These are phyloP conservation scores for Herpetomonas muscarum DNA, from an alignment of 208 protist genomes.

Conservation along the genomic window DNA sequence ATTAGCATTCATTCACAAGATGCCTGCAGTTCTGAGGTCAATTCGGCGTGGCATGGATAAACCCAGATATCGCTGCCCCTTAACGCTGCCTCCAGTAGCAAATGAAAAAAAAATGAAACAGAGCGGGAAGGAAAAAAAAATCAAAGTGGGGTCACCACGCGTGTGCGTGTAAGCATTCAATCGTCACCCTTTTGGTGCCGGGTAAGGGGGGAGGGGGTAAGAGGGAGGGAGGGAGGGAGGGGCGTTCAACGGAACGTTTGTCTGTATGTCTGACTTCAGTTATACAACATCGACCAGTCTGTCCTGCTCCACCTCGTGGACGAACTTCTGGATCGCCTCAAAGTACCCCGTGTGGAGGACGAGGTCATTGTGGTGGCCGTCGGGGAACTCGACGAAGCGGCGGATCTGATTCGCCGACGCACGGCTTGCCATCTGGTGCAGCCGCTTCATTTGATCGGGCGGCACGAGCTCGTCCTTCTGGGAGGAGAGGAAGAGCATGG, in stretches of 20 bases:
- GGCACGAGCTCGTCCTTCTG: slow-evolving; percentile 85
- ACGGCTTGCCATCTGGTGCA: slow-evolving; percentile 45
- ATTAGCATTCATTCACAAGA: too few species aligned
- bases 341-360: slow-evolving; percentile 52
- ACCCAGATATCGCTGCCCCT: too few species aligned
- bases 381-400: slow-evolving; percentile 58
- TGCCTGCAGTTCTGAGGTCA: too few species aligned
- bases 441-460: slow-evolving; percentile 60
- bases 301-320: slow-evolving; percentile 24
- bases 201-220: too few species aligned
- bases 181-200: too few species aligned
- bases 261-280: neutral
- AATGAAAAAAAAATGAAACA: slow-evolving; percentile 1
- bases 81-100: too few species aligned
- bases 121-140: slow-evolving; percentile 11
- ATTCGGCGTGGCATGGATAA: too few species aligned
- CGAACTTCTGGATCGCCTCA: slow-evolving; percentile 49
- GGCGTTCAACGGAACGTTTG: too few species aligned
- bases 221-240: too few species aligned
- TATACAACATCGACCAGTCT: neutral
- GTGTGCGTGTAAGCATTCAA: too few species aligned
- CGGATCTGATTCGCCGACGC: slow-evolving; percentile 17
- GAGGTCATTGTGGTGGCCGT: slow-evolving; percentile 74
- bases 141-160: too few species aligned
- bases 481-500: slow-evolving; percentile 84